Percentiles rank a stretch among this genome's conserved stretches.
Evolutionary conservation across 2,329 filamentous ascomycete genomes (phyloP).

Genomic region (Drechmeria coniospora): DNA sequence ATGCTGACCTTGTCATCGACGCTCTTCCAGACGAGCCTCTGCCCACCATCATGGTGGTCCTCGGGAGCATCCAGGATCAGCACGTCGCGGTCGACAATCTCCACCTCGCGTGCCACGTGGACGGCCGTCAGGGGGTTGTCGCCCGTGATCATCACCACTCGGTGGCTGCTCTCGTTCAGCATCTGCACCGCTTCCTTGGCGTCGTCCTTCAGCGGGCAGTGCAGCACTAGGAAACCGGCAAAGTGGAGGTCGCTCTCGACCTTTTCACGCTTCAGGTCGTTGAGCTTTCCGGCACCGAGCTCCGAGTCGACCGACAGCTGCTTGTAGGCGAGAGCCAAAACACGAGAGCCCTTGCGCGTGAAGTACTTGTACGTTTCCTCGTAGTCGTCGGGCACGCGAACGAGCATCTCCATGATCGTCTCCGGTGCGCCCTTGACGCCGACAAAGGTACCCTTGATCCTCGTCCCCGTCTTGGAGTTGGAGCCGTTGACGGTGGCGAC

Average conservation of each 20-base stretch:
- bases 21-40: constrained; percentile 83
- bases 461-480: constrained; percentile 58
- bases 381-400: constrained; percentile 69
- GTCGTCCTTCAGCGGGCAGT: constrained; percentile 92
- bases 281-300: constrained; percentile 70
- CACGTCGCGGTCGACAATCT: constrained; percentile 92
- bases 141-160: constrained; percentile 97
- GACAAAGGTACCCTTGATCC: constrained; percentile 73
- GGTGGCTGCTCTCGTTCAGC: constrained; percentile 97
- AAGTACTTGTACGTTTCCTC: constrained; percentile 99
- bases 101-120: constrained; percentile 86
- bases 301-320: constrained; percentile 71
- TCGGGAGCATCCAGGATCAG: constrained; percentile 92
- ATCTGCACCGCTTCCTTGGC: constrained; percentile 87
- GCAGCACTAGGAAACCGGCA: constrained; percentile 87
- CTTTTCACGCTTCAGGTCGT: constrained; percentile 84
- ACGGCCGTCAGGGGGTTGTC: constrained; percentile 95
- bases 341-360: constrained; percentile 85
- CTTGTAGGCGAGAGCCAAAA: constrained; percentile 88
- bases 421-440: constrained; percentile 95
- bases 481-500: constrained; percentile 67
- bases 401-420: constrained; percentile 88
- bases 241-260: constrained; percentile 76
- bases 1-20: constrained; percentile 82
- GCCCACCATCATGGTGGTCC: constrained; percentile 67